These are phyloP conservation scores for Starmerella powellii DNA, from an alignment of 805 yeast genomes.

Conservation along the genomic window DNA sequence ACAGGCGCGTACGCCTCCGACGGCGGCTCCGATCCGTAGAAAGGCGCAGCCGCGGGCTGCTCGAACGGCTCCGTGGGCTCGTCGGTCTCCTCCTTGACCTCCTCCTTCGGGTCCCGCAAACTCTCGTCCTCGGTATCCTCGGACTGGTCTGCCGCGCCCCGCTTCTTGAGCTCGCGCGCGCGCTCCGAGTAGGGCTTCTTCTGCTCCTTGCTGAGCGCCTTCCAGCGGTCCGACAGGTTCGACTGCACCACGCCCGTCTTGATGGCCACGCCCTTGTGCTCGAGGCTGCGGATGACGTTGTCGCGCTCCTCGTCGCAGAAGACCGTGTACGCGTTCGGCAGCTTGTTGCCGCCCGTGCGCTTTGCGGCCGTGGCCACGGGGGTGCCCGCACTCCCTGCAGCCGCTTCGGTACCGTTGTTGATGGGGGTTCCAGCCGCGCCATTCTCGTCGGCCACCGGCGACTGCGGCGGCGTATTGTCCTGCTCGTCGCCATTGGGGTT, in stretches of 20 bases:
- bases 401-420: slow-evolving; percentile 1
- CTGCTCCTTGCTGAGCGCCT: slow-evolving; percentile 43
- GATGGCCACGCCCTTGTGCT: slow-evolving; percentile 20
- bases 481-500: slow-evolving; percentile 4
- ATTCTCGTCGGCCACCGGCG: slow-evolving; percentile 6
- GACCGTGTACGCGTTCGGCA: slow-evolving; percentile 61
- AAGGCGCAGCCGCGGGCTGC: background rate
- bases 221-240: slow-evolving; percentile 50
- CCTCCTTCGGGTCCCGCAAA: slow-evolving; percentile 8
- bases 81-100: slow-evolving; percentile 8
- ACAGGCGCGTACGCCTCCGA: background rate
- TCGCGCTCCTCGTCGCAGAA: slow-evolving; percentile 84
- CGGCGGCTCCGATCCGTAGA: background rate
- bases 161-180: slow-evolving; percentile 16
- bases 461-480: slow-evolving; percentile 14
- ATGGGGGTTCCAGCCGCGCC: background rate
- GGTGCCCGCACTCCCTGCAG: background rate
- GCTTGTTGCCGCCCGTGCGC: slow-evolving; percentile 8
- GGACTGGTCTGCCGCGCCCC: slow-evolving; percentile 9
- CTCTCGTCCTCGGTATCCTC: slow-evolving; percentile 13
- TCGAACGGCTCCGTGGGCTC: slow-evolving; percentile 1
- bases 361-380: background rate
- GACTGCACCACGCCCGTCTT: slow-evolving; percentile 17
- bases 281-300: slow-evolving; percentile 46
- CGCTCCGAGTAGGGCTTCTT: slow-evolving; percentile 20